A percentile compares a stretch with the other conserved stretches of the same genome.
Evolutionary conservation across 1,139 yeast genomes (phyloP).

Genomic region (Magnusiomyces clavatus): DNA sequence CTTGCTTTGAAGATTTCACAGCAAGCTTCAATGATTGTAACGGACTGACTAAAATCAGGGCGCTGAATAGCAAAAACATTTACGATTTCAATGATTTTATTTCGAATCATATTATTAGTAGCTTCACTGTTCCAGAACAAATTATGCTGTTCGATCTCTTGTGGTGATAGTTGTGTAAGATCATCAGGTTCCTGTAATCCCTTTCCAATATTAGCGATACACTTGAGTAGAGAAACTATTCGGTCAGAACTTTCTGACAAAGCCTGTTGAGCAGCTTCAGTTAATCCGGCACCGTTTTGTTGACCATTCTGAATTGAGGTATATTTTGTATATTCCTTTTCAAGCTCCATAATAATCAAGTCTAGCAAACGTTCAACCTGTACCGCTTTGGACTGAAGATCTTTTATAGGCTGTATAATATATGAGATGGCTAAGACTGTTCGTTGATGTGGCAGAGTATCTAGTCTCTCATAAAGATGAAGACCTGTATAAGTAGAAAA

Average conservation of each 20-base stretch:
- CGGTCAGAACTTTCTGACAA: conserved; percentile 11
- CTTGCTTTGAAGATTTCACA: conserved; percentile 51
- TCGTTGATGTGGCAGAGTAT: conserved; percentile 27
- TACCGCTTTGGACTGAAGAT: conserved; percentile 20
- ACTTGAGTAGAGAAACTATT: conserved; percentile 45
- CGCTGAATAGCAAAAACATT: conserved; percentile 39
- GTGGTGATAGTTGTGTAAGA: conserved; percentile 23
- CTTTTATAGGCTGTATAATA: conserved; percentile 28
- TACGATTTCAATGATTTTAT: conserved; percentile 37
- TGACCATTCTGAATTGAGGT: conserved; percentile 6
- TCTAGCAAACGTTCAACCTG: conserved; percentile 23
- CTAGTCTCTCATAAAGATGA: conserved; percentile 14
- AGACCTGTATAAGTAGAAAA: conserved; percentile 27
- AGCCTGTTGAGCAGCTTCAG: conserved; percentile 8
- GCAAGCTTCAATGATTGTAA: conserved; percentile 47
- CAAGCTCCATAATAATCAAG: conserved; percentile 20
- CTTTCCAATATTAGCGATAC: conserved; percentile 60
- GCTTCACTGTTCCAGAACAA: conserved; percentile 38
- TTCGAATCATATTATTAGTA: conserved; percentile 30
- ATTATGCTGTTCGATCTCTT: conserved; percentile 8
- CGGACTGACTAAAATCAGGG: conserved; percentile 31
- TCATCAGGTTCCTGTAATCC: conserved; percentile 41
- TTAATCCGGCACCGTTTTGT: conserved; percentile 4
- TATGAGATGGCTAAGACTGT: conserved; percentile 32
- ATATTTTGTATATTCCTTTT: conserved; percentile 7